Conservation (phyloP, 768 basidiomycete species). For the Imleria badia region DNA sequence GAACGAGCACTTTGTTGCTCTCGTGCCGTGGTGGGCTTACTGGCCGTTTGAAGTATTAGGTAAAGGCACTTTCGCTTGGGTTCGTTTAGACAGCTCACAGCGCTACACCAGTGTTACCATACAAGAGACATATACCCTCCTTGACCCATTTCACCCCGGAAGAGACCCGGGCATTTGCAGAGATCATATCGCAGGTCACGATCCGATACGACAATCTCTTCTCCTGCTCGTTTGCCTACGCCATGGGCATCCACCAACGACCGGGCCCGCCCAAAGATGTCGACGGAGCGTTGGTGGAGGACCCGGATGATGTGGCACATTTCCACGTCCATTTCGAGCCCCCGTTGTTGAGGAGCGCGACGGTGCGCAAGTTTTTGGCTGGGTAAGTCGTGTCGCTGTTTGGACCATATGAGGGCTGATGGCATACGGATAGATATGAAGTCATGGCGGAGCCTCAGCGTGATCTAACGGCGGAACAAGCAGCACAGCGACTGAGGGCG, state of each 20-base stretch:
- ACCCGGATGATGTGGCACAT: constrained; percentile 63
- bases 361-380: constrained; percentile 85
- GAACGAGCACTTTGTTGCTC: constrained; percentile 76
- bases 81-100: constrained; percentile 1
- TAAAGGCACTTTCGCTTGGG: constrained; percentile 27
- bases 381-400: constrained; percentile 51
- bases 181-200: constrained; percentile 62
- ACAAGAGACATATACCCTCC: constrained; percentile 75
- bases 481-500: constrained; percentile 61
- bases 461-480: constrained; percentile 88
- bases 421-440: constrained; percentile 59
- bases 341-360: constrained; percentile 78
- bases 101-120: constrained; percentile 59
- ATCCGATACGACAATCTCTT: constrained; percentile 79
- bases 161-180: constrained; percentile 66
- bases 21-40: constrained; percentile 94
- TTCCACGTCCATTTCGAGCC: constrained; percentile 87
- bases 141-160: constrained; percentile 55
- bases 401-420: neutral
- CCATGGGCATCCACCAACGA: constrained; percentile 92
- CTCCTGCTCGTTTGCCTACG: constrained; percentile 87
- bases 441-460: constrained; percentile 89
- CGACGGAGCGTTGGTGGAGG: constrained; percentile 29
- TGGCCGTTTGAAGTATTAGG: constrained; percentile 90
- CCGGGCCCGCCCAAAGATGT: constrained; percentile 48